Evolutionary conservation across 2,329 filamentous ascomycete species (phyloP).

Genomic region (Talaromyces sp.): DNA sequence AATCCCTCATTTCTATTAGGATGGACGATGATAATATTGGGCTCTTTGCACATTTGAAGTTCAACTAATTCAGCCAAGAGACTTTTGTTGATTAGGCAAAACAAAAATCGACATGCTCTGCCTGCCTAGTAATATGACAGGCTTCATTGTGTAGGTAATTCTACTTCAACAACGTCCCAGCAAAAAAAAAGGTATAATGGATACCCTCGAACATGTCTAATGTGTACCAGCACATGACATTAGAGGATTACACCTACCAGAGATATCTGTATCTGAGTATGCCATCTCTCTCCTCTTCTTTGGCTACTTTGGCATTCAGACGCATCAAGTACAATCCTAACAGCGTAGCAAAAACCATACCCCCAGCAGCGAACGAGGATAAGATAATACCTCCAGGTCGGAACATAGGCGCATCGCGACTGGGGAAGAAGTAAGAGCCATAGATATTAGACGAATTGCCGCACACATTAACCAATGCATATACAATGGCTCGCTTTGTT

Average conservation of each 20-base stretch:
- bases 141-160: too few relatives aligned
- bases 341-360: slow-evolving; percentile 17
- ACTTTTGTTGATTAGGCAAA: too few relatives aligned
- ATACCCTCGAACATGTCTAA: too few relatives aligned
- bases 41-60: too few relatives aligned
- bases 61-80: too few relatives aligned
- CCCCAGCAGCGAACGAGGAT: slow-evolving; percentile 12
- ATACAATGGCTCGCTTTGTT: slow-evolving; percentile 23
- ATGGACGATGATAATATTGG: too few relatives aligned
- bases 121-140: too few relatives aligned
- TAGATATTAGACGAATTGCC: slow-evolving; percentile 24
- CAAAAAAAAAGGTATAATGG: too few relatives aligned
- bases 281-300: neutral
- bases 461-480: slow-evolving; percentile 23
- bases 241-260: neutral
- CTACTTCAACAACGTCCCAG: too few relatives aligned
- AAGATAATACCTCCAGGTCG: slow-evolving; percentile 18
- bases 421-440: slow-evolving; percentile 24
- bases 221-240: too few relatives aligned
- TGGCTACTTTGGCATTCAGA: neutral
- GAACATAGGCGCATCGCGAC: slow-evolving; percentile 19
- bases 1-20: too few relatives aligned
- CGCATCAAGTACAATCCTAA: neutral
- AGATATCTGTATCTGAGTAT: neutral
- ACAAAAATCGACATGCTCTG: too few relatives aligned